Evolutionary conservation across 2,329 filamentous ascomycete species (phyloP), one percentile per base, ranked within the genome.

Genomic region (Cladophialophora chaetospira): DNA sequence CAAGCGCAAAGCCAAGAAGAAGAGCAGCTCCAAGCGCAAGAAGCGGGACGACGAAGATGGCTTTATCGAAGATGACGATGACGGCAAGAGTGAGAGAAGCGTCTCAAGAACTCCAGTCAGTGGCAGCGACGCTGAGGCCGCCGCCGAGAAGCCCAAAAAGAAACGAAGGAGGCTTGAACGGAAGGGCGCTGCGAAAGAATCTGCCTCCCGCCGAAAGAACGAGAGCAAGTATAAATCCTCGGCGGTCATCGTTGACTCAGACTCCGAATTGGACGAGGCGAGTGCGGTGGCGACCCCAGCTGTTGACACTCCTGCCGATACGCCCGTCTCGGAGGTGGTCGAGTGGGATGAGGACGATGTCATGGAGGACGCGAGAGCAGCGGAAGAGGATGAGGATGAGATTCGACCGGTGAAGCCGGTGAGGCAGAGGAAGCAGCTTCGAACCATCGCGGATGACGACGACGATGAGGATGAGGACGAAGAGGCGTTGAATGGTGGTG

Each of bases 161-260:
- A 86, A 86, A 75, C 81, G 82, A 69, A 77, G 83, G 70, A 81
- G 81, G 67, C 67, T 86, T 50, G 82, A 85, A 65, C 73, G 82
- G 57, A 82, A 82, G 67, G 64, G 71, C 64, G 45, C 74, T 69
- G 66, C 35, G 15, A 62, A 44, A 40, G 56, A 55, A 33, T 43
- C 55, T 10, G 8, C 55, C n/a, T n/a, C n/a, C 10, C 45, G 69
- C 64, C 66, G 68, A 60, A 73, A 71, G 48, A 67, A 63, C 63
- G 73, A 72, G 71, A 44, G 42, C 25, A 95, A 96, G 73, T 96
- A 84, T 79, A 96, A 96, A 81, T 92, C 88, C 48, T 86, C 83
- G 1, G 91, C 96, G 73, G 84, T 91, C 61, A 85, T 96, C 25
- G 87, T 90, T 42, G 88, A 93, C 61, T 90, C 87, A 59, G 87